A percentile compares a stretch with the other conserved stretches of the same genome.
These are phyloP conservation scores for Podosphaera leucotricha DNA, from an alignment of 2,329 filamentous ascomycete species.

Conservation along the genomic window DNA sequence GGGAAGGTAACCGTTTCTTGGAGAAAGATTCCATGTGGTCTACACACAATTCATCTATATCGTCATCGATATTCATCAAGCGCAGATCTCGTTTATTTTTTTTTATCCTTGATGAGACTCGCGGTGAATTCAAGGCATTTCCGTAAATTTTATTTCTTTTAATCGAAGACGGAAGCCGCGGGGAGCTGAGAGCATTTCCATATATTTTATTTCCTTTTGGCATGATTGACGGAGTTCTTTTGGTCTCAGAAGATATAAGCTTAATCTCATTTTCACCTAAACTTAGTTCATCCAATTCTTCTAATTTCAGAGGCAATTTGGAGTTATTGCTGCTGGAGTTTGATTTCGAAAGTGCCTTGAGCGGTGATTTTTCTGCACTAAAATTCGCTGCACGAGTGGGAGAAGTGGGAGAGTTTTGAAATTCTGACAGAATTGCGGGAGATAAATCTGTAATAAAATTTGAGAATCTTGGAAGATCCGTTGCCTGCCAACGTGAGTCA, in stretches of 20 bases:
- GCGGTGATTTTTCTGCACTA: background rate
- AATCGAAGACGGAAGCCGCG: background rate
- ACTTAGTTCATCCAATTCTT: background rate
- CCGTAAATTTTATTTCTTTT: background rate
- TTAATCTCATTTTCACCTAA: background rate
- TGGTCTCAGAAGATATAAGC: background rate
- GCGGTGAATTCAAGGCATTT: background rate
- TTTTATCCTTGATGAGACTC: background rate
- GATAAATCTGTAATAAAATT: background rate
- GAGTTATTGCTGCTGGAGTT: background rate
- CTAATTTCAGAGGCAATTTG: background rate
- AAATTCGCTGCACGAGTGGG: background rate
- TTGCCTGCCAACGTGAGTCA: slow-evolving; percentile 14
- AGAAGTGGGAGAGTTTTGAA: background rate
- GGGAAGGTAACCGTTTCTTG: background rate
- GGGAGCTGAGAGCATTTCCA: background rate
- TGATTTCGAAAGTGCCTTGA: background rate
- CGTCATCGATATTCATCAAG: background rate
- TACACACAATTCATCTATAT: background rate
- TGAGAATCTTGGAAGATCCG: background rate
- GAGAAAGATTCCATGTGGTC: background rate
- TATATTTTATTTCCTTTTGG: background rate
- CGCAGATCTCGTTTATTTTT: background rate
- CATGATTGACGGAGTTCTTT: background rate
- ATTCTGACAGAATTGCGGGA: background rate